phyloP scores from a whole-genome alignment of 1,139 yeast species.

The Lodderomyces theae region DNA sequence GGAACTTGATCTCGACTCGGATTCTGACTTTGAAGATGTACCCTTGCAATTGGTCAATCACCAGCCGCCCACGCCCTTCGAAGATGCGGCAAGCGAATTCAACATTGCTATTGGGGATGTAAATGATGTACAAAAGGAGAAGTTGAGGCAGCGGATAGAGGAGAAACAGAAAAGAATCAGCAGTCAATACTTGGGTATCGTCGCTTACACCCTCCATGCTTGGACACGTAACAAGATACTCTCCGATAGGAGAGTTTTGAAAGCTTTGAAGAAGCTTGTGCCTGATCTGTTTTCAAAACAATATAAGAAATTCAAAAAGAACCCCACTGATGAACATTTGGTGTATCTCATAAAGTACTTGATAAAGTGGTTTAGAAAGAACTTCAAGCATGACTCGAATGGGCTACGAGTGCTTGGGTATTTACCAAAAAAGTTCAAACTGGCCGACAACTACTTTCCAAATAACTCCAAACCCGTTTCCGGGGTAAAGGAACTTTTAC shows the following conservation, averaged over 20 bases:
- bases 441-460: constrained; percentile 17
- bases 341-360: constrained; percentile 34
- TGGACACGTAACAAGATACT: constrained; percentile 25
- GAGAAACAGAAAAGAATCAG: constrained; percentile 14
- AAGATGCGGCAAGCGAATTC: constrained; percentile 11
- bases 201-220: constrained; percentile 26
- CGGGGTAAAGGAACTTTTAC: constrained; percentile 16
- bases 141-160: constrained; percentile 11
- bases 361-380: constrained; percentile 39
- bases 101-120: constrained; percentile 10
- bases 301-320: constrained; percentile 19
- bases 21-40: constrained; percentile 7
- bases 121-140: constrained; percentile 9
- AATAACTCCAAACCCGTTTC: constrained; percentile 17
- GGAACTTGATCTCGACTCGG: constrained; percentile 19
- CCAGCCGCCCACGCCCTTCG: neutral
- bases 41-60: neutral
- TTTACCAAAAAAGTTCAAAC: constrained; percentile 17
- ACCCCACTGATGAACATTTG: constrained; percentile 22
- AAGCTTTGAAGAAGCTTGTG: constrained; percentile 24
- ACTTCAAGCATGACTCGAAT: constrained; percentile 31
- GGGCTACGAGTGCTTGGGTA: constrained; percentile 38
- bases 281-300: constrained; percentile 23
- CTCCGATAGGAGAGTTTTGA: constrained; percentile 20
- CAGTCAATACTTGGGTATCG: constrained; percentile 28